Percentiles rank a stretch among this genome's conserved stretches.
Conservation (phyloP, 2,329 filamentous ascomycete species). For the Sclerotiophoma versabilis region DNA sequence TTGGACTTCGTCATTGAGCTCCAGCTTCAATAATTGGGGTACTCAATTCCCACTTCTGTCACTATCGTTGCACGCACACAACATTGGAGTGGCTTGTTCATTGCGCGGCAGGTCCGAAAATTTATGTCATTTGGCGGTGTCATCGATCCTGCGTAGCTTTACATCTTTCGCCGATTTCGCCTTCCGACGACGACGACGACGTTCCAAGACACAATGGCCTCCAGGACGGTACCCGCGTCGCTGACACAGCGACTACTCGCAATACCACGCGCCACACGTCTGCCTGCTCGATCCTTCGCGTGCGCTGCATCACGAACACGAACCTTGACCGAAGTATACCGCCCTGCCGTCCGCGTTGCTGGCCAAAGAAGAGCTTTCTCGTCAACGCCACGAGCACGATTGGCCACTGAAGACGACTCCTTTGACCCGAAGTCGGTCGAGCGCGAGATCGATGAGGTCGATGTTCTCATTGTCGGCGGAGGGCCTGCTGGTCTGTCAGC, state of each 20-base stretch:
- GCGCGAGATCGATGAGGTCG: constrained; percentile 89
- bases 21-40: constrained; percentile 25
- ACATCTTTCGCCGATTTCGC: constrained; percentile 16
- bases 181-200: no score
- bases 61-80: constrained; percentile 6
- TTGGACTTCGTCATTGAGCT: constrained; percentile 16
- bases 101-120: constrained; percentile 7
- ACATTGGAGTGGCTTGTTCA: constrained; percentile 1
- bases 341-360: constrained; percentile 46
- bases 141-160: constrained; percentile 7
- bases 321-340: constrained; percentile 28
- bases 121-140: constrained; percentile 2
- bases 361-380: constrained; percentile 49
- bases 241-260: constrained; percentile 37
- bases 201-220: constrained; percentile 38
- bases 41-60: constrained; percentile 18
- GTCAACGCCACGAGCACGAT: constrained; percentile 38
- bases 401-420: constrained; percentile 43
- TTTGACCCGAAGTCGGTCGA: constrained; percentile 67
- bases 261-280: constrained; percentile 26
- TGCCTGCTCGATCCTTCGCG: constrained; percentile 29
- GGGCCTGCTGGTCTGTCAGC: constrained; percentile 93
- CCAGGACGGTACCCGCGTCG: constrained; percentile 37
- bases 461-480: constrained; percentile 95
- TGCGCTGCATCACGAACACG: constrained; percentile 25